A percentile compares a stretch with the other conserved stretches of the same genome.
Evolutionary conservation across 192 early-diverging fungal species (phyloP).

Genomic region (Podila epicladia): DNA sequence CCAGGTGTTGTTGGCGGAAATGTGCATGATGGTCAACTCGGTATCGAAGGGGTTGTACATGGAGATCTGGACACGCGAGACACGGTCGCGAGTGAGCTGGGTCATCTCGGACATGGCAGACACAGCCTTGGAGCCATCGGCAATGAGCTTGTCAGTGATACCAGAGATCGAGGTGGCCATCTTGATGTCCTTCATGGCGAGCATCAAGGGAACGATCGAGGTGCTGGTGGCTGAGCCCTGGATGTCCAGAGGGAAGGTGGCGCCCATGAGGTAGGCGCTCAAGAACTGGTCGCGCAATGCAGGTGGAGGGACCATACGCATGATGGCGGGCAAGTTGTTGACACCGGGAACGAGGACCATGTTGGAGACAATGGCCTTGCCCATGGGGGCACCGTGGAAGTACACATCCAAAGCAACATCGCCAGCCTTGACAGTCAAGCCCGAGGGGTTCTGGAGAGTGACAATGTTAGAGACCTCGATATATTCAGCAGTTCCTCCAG

Average conservation of each 20-base stretch:
- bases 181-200: conserved; percentile 57
- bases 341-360: conserved; percentile 57
- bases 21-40: conserved; percentile 54
- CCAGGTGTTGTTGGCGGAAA: conserved; percentile 53
- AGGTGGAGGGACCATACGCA: conserved; percentile 51
- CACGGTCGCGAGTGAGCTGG: conserved; percentile 19
- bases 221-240: conserved; percentile 54
- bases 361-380: conserved; percentile 53
- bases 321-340: conserved; percentile 52
- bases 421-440: conserved; percentile 60
- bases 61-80: conserved; percentile 53
- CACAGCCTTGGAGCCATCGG: conserved; percentile 14
- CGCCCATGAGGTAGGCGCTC: conserved; percentile 51
- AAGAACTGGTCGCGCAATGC: conserved; percentile 50
- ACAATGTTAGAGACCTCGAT: conserved; percentile 55
- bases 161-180: conserved; percentile 55
- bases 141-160: conserved; percentile 54
- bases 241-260: conserved; percentile 52
- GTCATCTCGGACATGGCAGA: conserved; percentile 26
- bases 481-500: conserved; percentile 59
- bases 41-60: conserved; percentile 66
- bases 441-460: conserved; percentile 60
- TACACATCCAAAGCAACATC: conserved; percentile 55
- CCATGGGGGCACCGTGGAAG: conserved; percentile 44
- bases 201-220: conserved; percentile 50